These are phyloP conservation scores for Backusella parvicylindrica DNA, from an alignment of 192 early-diverging fungal genomes.

Conservation along the genomic window DNA sequence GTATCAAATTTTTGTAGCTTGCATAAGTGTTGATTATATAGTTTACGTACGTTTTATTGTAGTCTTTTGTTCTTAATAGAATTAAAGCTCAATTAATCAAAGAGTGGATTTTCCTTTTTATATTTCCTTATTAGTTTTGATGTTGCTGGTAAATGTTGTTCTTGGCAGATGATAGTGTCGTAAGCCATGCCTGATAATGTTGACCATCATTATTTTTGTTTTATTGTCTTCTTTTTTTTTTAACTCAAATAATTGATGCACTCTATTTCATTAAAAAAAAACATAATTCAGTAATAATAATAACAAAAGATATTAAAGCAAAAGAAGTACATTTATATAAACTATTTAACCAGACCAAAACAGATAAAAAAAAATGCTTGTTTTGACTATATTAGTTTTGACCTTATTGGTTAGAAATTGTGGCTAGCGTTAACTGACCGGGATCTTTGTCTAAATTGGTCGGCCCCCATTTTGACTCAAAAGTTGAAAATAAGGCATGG, in stretches of 20 bases:
- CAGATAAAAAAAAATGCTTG: background rate
- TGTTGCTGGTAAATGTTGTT: background rate
- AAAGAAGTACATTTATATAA: background rate
- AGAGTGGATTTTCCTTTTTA: background rate
- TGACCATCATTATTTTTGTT: background rate
- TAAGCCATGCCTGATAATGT: background rate
- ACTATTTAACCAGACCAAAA: too few relatives aligned
- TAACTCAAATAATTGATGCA: background rate
- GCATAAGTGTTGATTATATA: background rate
- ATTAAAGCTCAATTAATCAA: background rate
- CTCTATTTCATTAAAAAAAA: background rate
- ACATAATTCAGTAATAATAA: background rate
- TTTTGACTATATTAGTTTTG: background rate
- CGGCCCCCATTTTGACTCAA: background rate
- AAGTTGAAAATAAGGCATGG: background rate
- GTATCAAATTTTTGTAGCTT: background rate
- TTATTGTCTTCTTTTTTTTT: background rate
- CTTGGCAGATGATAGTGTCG: background rate
- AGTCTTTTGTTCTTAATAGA: too few relatives aligned
- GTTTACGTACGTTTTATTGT: background rate
- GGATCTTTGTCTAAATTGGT: background rate
- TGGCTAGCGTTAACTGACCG: background rate
- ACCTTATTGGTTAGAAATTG: background rate
- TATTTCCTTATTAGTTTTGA: background rate
- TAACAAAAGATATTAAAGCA: background rate